A percentile compares a stretch with the other conserved stretches of the same genome.
Evolutionary conservation across 2,329 filamentous ascomycete species (phyloP).

Genomic region (Talaromyces pinophilus): DNA sequence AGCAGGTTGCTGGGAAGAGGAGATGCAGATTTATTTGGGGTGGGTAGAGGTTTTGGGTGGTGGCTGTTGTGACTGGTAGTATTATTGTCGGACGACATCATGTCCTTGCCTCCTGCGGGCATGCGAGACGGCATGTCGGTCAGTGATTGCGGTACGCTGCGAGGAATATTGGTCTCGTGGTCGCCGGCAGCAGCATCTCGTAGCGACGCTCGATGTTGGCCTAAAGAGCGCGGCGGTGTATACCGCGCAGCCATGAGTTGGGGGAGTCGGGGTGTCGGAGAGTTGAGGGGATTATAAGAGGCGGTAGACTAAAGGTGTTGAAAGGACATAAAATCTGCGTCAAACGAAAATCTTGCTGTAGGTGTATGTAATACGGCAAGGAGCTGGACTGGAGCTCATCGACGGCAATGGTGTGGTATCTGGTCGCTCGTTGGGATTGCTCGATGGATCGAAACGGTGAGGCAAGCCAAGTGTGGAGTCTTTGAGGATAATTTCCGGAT

Average conservation of each 20-base stretch:
- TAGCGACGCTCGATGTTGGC: slow-evolving; percentile 31
- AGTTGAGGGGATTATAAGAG: not conserved
- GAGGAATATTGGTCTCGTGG: slow-evolving; percentile 33
- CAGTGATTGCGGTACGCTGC: slow-evolving; percentile 33
- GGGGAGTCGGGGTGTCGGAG: not conserved
- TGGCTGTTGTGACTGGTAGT: slow-evolving; percentile 24
- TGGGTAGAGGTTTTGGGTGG: slow-evolving; percentile 47
- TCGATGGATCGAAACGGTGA: slow-evolving; percentile 6
- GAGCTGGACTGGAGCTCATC: slow-evolving; percentile 6
- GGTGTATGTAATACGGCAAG: slow-evolving; percentile 7
- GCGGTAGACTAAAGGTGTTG: not conserved
- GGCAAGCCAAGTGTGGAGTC: slow-evolving; percentile 18
- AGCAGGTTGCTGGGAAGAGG: slow-evolving; percentile 62
- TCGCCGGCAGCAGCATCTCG: slow-evolving; percentile 33
- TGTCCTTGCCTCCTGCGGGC: slow-evolving; percentile 35
- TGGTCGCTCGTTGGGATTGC: not conserved
- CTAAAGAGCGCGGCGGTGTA: slow-evolving; percentile 30
- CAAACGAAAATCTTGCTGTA: slow-evolving; percentile 5
- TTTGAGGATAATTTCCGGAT: slow-evolving; percentile 16
- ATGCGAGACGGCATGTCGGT: slow-evolving; percentile 34
- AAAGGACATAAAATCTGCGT: not conserved
- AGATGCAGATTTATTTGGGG: slow-evolving; percentile 54
- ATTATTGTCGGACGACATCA: slow-evolving; percentile 29
- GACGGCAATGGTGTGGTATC: not conserved
- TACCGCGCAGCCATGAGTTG: slow-evolving; percentile 24